phyloP scores from a whole-genome alignment of 2,329 filamentous ascomycete species.

The Diaporthe amygdali region DNA sequence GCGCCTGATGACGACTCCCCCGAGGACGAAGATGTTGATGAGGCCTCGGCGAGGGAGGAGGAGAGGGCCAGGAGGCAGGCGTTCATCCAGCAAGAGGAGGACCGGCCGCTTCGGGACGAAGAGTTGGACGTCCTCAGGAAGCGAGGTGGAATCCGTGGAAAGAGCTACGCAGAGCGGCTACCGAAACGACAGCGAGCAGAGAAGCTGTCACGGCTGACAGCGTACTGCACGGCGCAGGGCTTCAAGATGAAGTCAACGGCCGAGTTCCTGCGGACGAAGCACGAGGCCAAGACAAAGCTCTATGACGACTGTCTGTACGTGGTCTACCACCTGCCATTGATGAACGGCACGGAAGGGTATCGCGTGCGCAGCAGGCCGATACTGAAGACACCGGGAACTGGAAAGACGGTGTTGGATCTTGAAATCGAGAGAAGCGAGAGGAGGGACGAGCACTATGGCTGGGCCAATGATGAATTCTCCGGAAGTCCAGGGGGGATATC shows the following conservation, averaged over 20 bases:
- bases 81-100: constrained; percentile 56
- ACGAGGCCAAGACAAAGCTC: constrained; percentile 90
- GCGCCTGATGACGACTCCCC: constrained; percentile 65
- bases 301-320: constrained; percentile 98
- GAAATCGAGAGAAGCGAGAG: constrained; percentile 95
- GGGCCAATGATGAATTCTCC: constrained; percentile 77
- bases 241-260: constrained; percentile 91
- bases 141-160: constrained; percentile 69
- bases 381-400: constrained; percentile 85
- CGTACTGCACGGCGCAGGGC: constrained; percentile 93
- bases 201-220: constrained; percentile 87
- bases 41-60: constrained; percentile 52
- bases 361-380: constrained; percentile 88
- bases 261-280: constrained; percentile 84
- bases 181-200: constrained; percentile 88
- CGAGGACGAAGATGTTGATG: constrained; percentile 48
- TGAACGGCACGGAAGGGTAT: constrained; percentile 87
- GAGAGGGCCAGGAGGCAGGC: constrained; percentile 55
- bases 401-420: constrained; percentile 89
- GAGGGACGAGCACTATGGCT: constrained; percentile 88
- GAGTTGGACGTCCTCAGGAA: constrained; percentile 69
- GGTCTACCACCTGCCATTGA: constrained; percentile 89
- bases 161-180: constrained; percentile 92
- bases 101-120: constrained; percentile 70
- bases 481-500: constrained; percentile 39